phyloP scores from a whole-genome alignment of 805 yeast species.

The Jamesozyma rosinii region DNA sequence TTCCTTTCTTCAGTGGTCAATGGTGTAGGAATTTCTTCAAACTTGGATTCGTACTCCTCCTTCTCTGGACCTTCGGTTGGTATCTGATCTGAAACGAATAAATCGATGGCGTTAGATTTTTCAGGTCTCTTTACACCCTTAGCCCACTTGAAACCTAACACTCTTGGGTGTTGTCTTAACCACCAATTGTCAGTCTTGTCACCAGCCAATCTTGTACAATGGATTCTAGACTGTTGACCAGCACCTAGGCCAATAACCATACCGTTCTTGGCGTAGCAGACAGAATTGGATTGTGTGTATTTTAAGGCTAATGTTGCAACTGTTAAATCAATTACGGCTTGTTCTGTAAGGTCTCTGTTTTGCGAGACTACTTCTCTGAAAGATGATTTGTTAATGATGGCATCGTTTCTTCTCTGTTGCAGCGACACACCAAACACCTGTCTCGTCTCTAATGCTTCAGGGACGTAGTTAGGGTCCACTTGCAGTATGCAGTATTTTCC shows the following conservation, averaged over 20 bases:
- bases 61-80: slow-evolving; percentile 90
- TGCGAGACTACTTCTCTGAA: slow-evolving; percentile 86
- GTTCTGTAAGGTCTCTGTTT: slow-evolving; percentile 81
- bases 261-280: slow-evolving; percentile 96
- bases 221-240: slow-evolving; percentile 98
- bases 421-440: slow-evolving; percentile 92
- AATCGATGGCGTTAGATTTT: slow-evolving; percentile 94
- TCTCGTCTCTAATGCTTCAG: slow-evolving; percentile 75
- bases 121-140: slow-evolving; percentile 98
- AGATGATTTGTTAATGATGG: slow-evolving; percentile 80
- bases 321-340: slow-evolving; percentile 85
- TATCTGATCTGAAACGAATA: slow-evolving; percentile 83
- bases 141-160: slow-evolving; percentile 90
- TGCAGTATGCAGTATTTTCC: slow-evolving; percentile 96
- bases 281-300: slow-evolving; percentile 97
- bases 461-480: slow-evolving; percentile 88
- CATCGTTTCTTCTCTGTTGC: slow-evolving; percentile 97
- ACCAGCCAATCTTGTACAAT: slow-evolving; percentile 98
- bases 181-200: slow-evolving; percentile 99
- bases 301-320: slow-evolving; percentile 96
- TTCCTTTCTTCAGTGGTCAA: slow-evolving; percentile 72
- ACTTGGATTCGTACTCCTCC: slow-evolving; percentile 83
- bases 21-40: slow-evolving; percentile 74
- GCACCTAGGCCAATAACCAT: slow-evolving; percentile 99
- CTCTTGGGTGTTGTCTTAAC: slow-evolving; percentile 97